Base-by-base conservation (phyloP, 2,329 filamentous ascomycete species). In the Colletotrichum tabaci region DNA sequence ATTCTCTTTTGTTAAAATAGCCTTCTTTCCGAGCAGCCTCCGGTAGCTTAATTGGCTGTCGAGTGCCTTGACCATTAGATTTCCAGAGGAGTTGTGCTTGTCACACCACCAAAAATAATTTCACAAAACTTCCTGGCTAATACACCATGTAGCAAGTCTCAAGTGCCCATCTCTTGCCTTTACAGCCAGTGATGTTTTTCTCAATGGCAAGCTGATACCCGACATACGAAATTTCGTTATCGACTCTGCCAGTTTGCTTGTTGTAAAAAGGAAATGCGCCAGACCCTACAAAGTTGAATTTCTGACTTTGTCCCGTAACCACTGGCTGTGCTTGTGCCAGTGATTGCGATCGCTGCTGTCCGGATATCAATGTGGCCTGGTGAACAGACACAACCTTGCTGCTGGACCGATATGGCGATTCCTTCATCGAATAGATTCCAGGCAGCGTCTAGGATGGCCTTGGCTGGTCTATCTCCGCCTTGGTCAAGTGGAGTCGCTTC, bases 81-180 rank as follows among this genome's bases (percentile, higher is more conserved):
- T 23, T 71, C 80, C 79, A 81, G 53, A 81, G 69, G 40, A 75
- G 53, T 71, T 81, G 79, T 71, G 79, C 79, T 72, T 79, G 76
- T 78, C 74, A 76, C 79, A 82, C 77, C 76, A 79, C 73, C 73
- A 74, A 74, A 82, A 82, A 74, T 82, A 78, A 78, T 60, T 77
- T 69, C 65, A 82, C 64, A 74, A 81, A 80, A 26, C 71, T 76
- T 66, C 76, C 74, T 74, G 71, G 76, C 52, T 78, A 64, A 76
- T 79, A 82, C 35, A 79, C 73, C 73, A 71, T 77, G 57, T 79
- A 74, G 57, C 73, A 73, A 74, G 66, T 74, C 64, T 77, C 70
- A 55, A 66, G 73, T 42, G 69, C 74, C 74, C 73, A 74, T 30
- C 70, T 23, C 55, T 71, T 65, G n/a, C 47, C 68, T n/a, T 26